Base-by-base conservation (phyloP, 352 stramenopile species). In the Peronospora belbahrii region DNA sequence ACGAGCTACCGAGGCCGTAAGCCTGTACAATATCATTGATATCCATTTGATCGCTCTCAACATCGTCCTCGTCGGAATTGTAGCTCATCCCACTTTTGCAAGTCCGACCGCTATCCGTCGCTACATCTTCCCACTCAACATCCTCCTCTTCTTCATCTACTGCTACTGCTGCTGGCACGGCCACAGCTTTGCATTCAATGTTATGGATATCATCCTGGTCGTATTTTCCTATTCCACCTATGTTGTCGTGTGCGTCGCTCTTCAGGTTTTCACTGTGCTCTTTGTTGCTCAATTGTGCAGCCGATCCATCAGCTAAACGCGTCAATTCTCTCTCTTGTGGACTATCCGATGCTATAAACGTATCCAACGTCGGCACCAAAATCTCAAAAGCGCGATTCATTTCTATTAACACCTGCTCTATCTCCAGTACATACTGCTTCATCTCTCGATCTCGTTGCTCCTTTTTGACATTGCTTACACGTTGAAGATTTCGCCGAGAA, bases 341-440 rank as follows among this genome's bases (percentile, higher is more conserved):
- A 31, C 22, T 17, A 7, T 63, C 36, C 2, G 35, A 19, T 11
- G 76, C 2, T 17, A 68, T 53, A 54, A 89, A 89, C 6, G 68
- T 61, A 30, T 89, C 77, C 10, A 89, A 39, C 13, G 74, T 89
- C 24, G 77, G 77, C 18, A 89, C 67, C 4, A 89, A 47, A 24
- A 89, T 84, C 53, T 84, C 67, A 45, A 85, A 87, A 24, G 80
- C 66, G n/a, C 62, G 65, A 47, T 89, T 65, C 77, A 86, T 85
- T 51, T 86, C 77, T 14, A 65, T 41, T 1, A 89, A 44, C 41
- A 77, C 58, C 11, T 67, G 55, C 54, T 86, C 74, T 56, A 89
- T 87, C 48, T 89, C 77, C 0, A 70, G 65, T 13, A 75, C 56
- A 30, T 62, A 49, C 15, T 46, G 50, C 6, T 35, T 53, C 70